phyloP scores from a whole-genome alignment of 2,329 filamentous ascomycete genomes.

The Penicillium corylophilum region DNA sequence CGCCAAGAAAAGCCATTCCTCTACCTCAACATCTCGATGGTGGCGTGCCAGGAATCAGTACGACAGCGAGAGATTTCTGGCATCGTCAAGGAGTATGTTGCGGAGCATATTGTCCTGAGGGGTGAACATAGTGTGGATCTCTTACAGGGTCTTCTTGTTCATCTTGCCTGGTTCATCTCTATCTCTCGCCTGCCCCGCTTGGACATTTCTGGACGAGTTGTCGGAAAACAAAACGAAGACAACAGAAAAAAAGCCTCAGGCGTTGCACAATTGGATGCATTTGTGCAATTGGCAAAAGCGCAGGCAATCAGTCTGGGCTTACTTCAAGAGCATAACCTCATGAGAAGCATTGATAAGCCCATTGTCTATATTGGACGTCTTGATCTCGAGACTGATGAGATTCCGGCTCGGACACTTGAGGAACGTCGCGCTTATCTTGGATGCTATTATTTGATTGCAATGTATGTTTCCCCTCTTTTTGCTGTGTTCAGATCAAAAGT shows the following conservation, averaged over 20 bases:
- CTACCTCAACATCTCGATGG: constrained; percentile 20
- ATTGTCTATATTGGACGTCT: constrained; percentile 11
- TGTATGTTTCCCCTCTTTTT: constrained; percentile 40
- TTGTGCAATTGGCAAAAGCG: constrained; percentile 51
- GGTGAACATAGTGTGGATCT: constrained; percentile 46
- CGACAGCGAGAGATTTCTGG: constrained; percentile 16
- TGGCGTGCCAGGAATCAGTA: constrained; percentile 13
- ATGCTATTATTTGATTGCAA: constrained; percentile 56
- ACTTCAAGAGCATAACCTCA: constrained; percentile 18
- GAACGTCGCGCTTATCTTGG: constrained; percentile 55
- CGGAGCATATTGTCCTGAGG: constrained; percentile 44
- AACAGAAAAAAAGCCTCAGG: background rate
- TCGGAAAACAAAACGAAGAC: background rate
- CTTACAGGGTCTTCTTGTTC: constrained; percentile 49
- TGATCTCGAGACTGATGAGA: constrained; percentile 22
- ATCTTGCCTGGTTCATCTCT: constrained; percentile 46
- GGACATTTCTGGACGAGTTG: background rate
- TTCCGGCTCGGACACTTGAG: constrained; percentile 47
- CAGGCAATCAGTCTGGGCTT: constrained; percentile 52
- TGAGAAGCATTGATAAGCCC: constrained; percentile 10
- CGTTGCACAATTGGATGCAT: constrained; percentile 49
- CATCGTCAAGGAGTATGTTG: constrained; percentile 33
- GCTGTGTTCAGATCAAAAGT: background rate
- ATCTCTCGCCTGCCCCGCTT: background rate
- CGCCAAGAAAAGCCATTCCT: constrained; percentile 24